phyloP scores from a whole-genome alignment of 1,139 yeast species.

The Yamadazyma taylorii region DNA sequence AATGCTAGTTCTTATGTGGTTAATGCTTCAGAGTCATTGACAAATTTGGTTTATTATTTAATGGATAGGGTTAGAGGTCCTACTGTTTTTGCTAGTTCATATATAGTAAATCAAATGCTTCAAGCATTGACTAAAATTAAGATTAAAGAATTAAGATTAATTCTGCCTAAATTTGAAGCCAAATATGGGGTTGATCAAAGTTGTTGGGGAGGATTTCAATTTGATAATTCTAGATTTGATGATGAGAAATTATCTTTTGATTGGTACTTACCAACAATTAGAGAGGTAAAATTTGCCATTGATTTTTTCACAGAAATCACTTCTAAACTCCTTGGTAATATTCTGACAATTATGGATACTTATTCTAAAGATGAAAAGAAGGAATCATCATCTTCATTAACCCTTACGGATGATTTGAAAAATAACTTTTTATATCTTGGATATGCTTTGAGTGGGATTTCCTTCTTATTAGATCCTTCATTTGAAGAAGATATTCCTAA shows the following conservation, averaged over 20 bases:
- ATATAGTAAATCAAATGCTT: constrained; percentile 63
- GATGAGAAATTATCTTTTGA: constrained; percentile 51
- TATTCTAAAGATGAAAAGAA: constrained; percentile 17
- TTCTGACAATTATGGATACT: constrained; percentile 39
- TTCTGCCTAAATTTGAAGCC: constrained; percentile 39
- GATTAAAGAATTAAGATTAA: constrained; percentile 53
- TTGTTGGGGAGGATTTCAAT: constrained; percentile 77
- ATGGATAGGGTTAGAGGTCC: constrained; percentile 73
- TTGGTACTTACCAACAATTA: constrained; percentile 73
- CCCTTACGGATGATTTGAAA: constrained; percentile 49
- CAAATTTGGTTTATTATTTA: constrained; percentile 50
- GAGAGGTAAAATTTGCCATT: constrained; percentile 63
- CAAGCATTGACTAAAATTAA: constrained; percentile 64
- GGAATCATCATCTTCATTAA: constrained; percentile 22
- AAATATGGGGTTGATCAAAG: constrained; percentile 42
- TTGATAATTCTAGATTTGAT: constrained; percentile 40
- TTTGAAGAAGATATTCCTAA: constrained; percentile 49
- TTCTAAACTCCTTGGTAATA: constrained; percentile 39
- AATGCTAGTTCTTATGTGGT: constrained; percentile 60
- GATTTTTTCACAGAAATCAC: constrained; percentile 56
- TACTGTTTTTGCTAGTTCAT: constrained; percentile 44
- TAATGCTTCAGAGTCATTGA: constrained; percentile 45
- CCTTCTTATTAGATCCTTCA: constrained; percentile 73
- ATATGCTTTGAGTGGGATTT: constrained; percentile 69
- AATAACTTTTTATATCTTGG: constrained; percentile 59